These are phyloP conservation scores for Candida montana DNA, from an alignment of 805 yeast genomes.

Conservation along the genomic window DNA sequence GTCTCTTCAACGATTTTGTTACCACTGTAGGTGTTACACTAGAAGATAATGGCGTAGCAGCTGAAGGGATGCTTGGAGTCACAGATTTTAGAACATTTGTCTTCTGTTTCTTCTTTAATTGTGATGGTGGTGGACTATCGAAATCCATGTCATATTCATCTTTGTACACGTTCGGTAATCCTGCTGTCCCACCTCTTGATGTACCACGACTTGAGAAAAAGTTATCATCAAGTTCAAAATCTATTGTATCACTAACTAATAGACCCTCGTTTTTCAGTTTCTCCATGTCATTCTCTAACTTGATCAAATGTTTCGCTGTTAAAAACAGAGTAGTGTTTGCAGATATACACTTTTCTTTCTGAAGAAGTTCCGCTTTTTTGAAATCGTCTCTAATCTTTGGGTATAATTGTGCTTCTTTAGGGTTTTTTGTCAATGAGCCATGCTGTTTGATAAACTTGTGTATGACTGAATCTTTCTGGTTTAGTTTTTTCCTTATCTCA, in stretches of 20 bases:
- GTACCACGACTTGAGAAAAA: slow-evolving; percentile 27
- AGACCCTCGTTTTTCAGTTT: slow-evolving; percentile 78
- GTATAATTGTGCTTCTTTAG: slow-evolving; percentile 68
- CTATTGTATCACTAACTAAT: slow-evolving; percentile 45
- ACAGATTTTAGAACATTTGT: background rate
- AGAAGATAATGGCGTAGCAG: background rate
- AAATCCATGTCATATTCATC: slow-evolving; percentile 1
- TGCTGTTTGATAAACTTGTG: slow-evolving; percentile 78
- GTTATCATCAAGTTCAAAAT: slow-evolving; percentile 28
- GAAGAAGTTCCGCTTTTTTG: slow-evolving; percentile 52
- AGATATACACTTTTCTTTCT: slow-evolving; percentile 69
- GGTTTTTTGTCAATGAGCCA: slow-evolving; percentile 76
- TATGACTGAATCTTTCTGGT: slow-evolving; percentile 68
- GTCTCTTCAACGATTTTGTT: slow-evolving; percentile 18
- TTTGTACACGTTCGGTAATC: slow-evolving; percentile 1
- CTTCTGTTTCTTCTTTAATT: slow-evolving; percentile 1
- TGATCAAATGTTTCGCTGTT: slow-evolving; percentile 67
- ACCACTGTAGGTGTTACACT: slow-evolving; percentile 12
- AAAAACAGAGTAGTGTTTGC: slow-evolving; percentile 81
- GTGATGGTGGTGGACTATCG: background rate
- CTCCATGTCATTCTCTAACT: slow-evolving; percentile 70
- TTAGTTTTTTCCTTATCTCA: slow-evolving; percentile 61
- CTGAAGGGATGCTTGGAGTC: slow-evolving; percentile 5
- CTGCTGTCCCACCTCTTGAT: slow-evolving; percentile 27
- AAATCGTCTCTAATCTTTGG: slow-evolving; percentile 67